Evolutionary conservation across 129 eudicot species (phyloP), one percentile per base, ranked within the genome.

Genomic region (Tagetes patula): DNA sequence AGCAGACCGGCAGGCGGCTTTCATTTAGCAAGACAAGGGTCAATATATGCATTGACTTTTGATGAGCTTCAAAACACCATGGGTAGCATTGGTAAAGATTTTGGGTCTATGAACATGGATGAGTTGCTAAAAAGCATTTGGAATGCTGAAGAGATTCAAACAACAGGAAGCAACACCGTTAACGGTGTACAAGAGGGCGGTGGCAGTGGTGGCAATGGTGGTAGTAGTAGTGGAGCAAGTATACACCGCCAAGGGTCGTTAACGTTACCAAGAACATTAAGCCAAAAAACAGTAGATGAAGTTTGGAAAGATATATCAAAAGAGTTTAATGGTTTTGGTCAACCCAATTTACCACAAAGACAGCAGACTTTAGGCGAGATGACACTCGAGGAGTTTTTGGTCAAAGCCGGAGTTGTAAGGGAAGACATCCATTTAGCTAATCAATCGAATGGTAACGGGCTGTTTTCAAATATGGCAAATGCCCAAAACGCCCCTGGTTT

Each of bases 21-120:
- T 68, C 77, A 88, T 33, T 52, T 93, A 65, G 77, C 87, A 20
- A 82, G 99, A 64, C 97, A 94, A 70, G 59, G 89, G 41, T 94
- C 98, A 7, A 75, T 94, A 45, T 94, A 87, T 74, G 77, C 99
- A 1, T 71, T 94, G 78, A 94, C 99, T 12, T 94, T 94, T 71
- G 99, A 88, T 46, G 99, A 94, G 92, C 79, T 94, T 38, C 99
- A 90, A 65, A 88, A 62, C 71, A 81, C 96, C 6, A 71, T 90
- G 66, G 96, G 92, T 31, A 85, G 96, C 13, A 65, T 68, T 31
- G 96, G 96, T 70, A 94, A 90, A 71, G 99, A 94, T 83, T 88
- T 94, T 66, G 99, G 99, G 73, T 94, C 99, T 3, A 90, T 94
- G 97, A 94, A 94, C 74, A 94, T 94, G 99, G 99, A 94, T 86